Base-by-base conservation (phyloP, 2,329 filamentous ascomycete genomes). In the Aspergillus pseudoterreus region DNA sequence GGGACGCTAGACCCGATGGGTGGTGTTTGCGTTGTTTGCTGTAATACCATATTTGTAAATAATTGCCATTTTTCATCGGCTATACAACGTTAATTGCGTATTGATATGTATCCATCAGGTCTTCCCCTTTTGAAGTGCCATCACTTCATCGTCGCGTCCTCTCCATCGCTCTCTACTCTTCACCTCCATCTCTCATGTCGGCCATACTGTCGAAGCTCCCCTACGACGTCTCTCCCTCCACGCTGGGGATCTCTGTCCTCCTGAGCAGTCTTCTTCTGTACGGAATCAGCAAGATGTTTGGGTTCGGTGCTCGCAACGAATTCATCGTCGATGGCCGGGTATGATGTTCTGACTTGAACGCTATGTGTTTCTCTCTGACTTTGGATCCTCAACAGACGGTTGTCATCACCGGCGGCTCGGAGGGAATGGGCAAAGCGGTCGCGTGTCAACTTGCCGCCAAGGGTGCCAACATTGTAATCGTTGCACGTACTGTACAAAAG, bases 241-340 rank as follows among this genome's bases (percentile, higher is more conserved):
- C 58, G 14, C 45, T 71, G 50, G 65, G 61, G 45, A 56, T 65
- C 58, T 69, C 65, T 19, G 56, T 65, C 64, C 58, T 68, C 53
- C 43, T 67, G 51, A 63, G 67, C 54, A 60, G 62, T 46, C 45
- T 38, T 11, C 35, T 67, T 44, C 61, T 67, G 47, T 73, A 68
- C 50, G 59, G 63, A 43, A 47, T 66, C 42, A 61, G 61, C 58
- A 69, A 68, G 41, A 73, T 76, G 73, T 61, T 73, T 51, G 67
- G 72, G 43, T 67, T 72, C 49, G 59, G 61, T 10, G 51, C 59
- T 43, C 86, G 81, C 60, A 90, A 95, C 67, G 81, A 90, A 56
- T 90, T 97, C 76, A 83, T 85, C 46, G 88, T 96, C 10, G 84
- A 91, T 62, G 90, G 90, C 69, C 88, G 87, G 78, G 92, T 94